Percentiles rank a stretch among this genome's conserved stretches.
Conservation (phyloP, 2,329 filamentous ascomycete species). For the Trichoderma afroharzianum region DNA sequence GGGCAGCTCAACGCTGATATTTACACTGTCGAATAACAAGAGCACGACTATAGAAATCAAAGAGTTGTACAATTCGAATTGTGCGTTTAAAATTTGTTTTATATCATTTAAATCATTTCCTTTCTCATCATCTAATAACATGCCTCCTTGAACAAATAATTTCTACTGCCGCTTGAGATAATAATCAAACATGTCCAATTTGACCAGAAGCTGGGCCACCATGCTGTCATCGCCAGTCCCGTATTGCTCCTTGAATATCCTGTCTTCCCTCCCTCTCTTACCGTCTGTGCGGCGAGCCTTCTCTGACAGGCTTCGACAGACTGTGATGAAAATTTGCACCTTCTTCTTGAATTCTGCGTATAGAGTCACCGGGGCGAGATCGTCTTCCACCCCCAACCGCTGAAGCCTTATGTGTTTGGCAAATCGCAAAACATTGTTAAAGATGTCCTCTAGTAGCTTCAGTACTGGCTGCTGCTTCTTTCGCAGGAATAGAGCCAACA, state of each 20-base stretch:
- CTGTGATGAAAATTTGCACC: slow-evolving; percentile 68
- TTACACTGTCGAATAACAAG: neutral
- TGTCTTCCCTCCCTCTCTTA: slow-evolving; percentile 28
- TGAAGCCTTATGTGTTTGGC: slow-evolving; percentile 48
- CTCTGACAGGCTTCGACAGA: slow-evolving; percentile 64
- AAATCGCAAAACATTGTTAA: slow-evolving; percentile 68
- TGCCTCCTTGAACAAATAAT: neutral
- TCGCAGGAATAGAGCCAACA: slow-evolving; percentile 68
- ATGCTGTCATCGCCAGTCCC: slow-evolving; percentile 50
- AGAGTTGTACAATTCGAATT: neutral
- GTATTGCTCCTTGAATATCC: slow-evolving; percentile 33
- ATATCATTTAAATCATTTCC: neutral
- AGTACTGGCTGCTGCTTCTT: slow-evolving; percentile 72
- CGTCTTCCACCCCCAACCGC: slow-evolving; percentile 29
- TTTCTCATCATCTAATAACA: neutral
- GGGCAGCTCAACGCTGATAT: neutral
- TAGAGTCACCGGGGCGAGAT: slow-evolving; percentile 36
- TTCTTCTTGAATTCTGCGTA: slow-evolving; percentile 69
- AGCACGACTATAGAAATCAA: neutral
- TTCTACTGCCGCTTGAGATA: slow-evolving; percentile 41
- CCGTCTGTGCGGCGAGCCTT: slow-evolving; percentile 48
- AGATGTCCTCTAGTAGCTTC: slow-evolving; percentile 72
- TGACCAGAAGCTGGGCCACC: slow-evolving; percentile 64
- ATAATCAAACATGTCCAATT: slow-evolving; percentile 68
- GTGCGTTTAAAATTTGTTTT: neutral